A percentile compares a stretch with the other conserved stretches of the same genome.
These are phyloP conservation scores for Lichtheimia hyalospora DNA, from an alignment of 371 early-diverging fungal genomes.

Conservation along the genomic window DNA sequence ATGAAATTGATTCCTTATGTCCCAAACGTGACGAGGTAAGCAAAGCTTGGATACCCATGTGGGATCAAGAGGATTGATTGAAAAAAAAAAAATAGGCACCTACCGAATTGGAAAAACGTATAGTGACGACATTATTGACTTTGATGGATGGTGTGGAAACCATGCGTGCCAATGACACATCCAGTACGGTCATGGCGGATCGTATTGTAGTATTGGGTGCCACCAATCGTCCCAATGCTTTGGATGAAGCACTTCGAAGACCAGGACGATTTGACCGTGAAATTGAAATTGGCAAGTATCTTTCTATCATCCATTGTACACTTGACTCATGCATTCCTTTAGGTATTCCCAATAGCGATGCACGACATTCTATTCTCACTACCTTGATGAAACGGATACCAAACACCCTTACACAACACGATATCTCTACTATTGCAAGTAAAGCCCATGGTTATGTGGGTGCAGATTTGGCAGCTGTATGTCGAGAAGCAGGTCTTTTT, in stretches of 20 bases:
- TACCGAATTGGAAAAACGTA: constrained; percentile 81
- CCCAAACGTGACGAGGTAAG: constrained; percentile 84
- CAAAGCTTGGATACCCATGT: not conserved
- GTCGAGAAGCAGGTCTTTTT: constrained; percentile 85
- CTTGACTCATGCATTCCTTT: too few species aligned
- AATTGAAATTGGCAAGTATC: constrained; percentile 78
- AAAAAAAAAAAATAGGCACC: constrained; percentile 41
- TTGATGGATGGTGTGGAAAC: constrained; percentile 88
- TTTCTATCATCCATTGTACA: constrained; percentile 16
- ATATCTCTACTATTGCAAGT: constrained; percentile 66
- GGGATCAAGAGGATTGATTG: not conserved
- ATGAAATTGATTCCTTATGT: constrained; percentile 98
- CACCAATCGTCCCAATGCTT: constrained; percentile 93
- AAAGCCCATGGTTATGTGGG: constrained; percentile 95
- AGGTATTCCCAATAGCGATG: constrained; percentile 74
- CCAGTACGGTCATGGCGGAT: constrained; percentile 7
- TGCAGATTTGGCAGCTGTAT: constrained; percentile 92
- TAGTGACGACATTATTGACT: constrained; percentile 96
- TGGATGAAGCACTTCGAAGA: constrained; percentile 96
- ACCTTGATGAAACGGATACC: constrained; percentile 74
- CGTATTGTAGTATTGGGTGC: constrained; percentile 92
- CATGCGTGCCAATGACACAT: not conserved
- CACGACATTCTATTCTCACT: constrained; percentile 75
- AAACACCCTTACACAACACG: constrained; percentile 54
- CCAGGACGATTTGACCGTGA: constrained; percentile 98